phyloP scores from a whole-genome alignment of 768 basidiomycete genomes.

The Rhizopogon sp. region DNA sequence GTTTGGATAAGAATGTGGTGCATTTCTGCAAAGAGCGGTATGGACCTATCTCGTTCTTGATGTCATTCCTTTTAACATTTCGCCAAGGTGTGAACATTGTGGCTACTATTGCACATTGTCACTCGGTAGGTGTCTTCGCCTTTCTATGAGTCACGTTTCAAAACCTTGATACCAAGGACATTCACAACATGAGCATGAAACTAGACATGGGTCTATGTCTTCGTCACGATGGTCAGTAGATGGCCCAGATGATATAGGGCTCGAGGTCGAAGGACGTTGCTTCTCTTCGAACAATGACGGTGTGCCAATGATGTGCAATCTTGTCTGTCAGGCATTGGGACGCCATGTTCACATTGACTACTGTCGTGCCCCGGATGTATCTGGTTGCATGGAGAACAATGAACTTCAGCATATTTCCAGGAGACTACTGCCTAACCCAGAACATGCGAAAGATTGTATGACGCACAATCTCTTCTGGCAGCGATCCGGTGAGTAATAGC shows the following conservation, averaged over 20 bases:
- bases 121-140: constrained; percentile 31
- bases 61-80: background rate
- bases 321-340: constrained; percentile 52
- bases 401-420: constrained; percentile 43
- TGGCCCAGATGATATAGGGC: constrained; percentile 39
- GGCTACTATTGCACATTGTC: constrained; percentile 57
- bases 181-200: constrained; percentile 56
- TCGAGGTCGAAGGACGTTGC: constrained; percentile 53
- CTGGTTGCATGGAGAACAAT: constrained; percentile 31
- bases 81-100: constrained; percentile 45
- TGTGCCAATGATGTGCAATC: constrained; percentile 59
- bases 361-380: constrained; percentile 37
- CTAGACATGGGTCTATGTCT: constrained; percentile 61
- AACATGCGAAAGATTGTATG: constrained; percentile 46
- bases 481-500: constrained; percentile 39
- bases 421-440: constrained; percentile 41
- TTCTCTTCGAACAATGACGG: constrained; percentile 52
- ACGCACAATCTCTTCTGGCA: constrained; percentile 54
- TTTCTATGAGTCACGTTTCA: background rate
- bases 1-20: constrained; percentile 35
- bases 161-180: constrained; percentile 35
- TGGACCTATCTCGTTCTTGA: background rate
- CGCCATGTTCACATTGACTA: constrained; percentile 55
- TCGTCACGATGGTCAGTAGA: constrained; percentile 53
- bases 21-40: constrained; percentile 53